Base-by-base conservation (phyloP, 2,329 filamentous ascomycete species). In the Phialophora macrospora region DNA sequence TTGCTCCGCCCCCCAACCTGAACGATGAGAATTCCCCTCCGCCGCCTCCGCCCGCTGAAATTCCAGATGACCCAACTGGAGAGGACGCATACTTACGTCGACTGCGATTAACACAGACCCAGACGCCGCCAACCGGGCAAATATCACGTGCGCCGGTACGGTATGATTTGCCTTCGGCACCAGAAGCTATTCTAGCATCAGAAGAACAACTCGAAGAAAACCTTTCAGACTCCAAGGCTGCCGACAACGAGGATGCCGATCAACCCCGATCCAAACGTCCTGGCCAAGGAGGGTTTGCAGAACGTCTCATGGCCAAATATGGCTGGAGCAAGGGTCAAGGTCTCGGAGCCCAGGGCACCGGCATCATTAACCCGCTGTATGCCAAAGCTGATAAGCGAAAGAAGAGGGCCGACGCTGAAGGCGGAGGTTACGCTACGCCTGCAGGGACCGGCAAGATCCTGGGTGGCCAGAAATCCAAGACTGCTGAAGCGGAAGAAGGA, bases 261-360 rank as follows among this genome's bases (percentile, higher is more conserved):
- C 74, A 77, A 22, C 78, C 82, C 34, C 85, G 86, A 44, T 89
- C 88, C 49, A 86, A 81, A 63, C 87, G 88, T 2, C 92, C 93
- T 0, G 92, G 92, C 17, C 91, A 96, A 77, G 86, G 88, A 70
- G 91, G 89, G 59, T 97, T 97, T 77, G 95, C 92, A 0, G 87
- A 93, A 71, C 90, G 93, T 38, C 85, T 98, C 63, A 92, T 99
- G 87, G 86, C 87, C 67, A 98, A 97, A 76, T 95, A 97, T 79
- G 95, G 95, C 62, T 98, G 93, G 91, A 89, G 88, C 41, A 90
- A 93, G 74, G 95, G 95, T 26, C 85, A 89, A 68, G 95, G 95
- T 22, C 86, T 99, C 3, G 95, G 95, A 71, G 93, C 92, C 17
- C 86, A 89, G 68, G 88, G 87, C 34, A 87, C 88, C 26, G 95